Base-by-base conservation (phyloP, 2,329 filamentous ascomycete species). In the Dactylellina haptotyla region DNA sequence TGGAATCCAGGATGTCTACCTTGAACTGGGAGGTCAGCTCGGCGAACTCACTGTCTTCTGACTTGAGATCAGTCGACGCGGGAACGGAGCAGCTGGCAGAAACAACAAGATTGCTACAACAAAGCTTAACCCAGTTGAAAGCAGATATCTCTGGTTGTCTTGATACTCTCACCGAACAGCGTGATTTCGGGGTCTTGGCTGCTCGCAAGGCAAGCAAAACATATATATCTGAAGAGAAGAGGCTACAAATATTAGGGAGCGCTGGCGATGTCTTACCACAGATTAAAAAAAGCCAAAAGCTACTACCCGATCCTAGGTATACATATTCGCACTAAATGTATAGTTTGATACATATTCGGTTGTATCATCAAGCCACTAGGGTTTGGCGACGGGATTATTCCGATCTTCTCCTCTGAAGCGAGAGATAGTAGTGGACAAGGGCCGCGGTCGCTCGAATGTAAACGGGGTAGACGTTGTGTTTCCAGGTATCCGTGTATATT, bases 191-290 rank as follows among this genome's bases (percentile, higher is more conserved):
- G 37, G 12, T n/a, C n/a, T 25, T 59, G 28, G 46, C 45, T 1
- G 30, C 45, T 28, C 28, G 34, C 6, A 67, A 59, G 25, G 53
- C 54, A 25, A 45, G 20, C 12, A 20, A 37, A 25, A 34, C 26
- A 50, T 66, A 67, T 43, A 67, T 67, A 3, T 32, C 43, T 9
- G 32, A 59, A 4, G 30, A 59, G 9, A 45, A 54, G 34, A 59
- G 45, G 23, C 18, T 67, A 8, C 12, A 53, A 25, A 6, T 59
- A 10, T 45, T 67, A 26, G 37, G 43, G n/a, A 45, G 53, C 26
- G 46, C 63, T 14, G 50, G 28, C 34, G 26, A 34, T 25, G 62
- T 57, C 4, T 34, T 66, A 41, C 62, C 62, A 20, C 62, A 50
- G 20, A 66, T 66, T 10, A 20, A 28, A 2, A 28, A 58, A 23